Evolutionary conservation across 2,329 filamentous ascomycete genomes (phyloP).

Genomic region (Keithomyces neogunnii): DNA sequence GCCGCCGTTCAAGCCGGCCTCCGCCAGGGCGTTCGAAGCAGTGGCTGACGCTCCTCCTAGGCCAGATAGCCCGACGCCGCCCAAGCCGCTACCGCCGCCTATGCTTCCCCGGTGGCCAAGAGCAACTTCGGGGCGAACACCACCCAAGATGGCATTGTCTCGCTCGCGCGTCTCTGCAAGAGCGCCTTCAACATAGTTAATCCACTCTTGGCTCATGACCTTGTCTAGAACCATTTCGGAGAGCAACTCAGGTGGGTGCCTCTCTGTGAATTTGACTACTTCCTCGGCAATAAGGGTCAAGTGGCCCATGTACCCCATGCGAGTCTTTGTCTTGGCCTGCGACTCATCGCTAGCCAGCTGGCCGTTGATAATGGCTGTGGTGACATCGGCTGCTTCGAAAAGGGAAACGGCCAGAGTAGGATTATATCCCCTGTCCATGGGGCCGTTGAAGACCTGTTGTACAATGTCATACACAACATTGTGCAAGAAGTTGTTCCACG

Average conservation of each 20-base stretch:
- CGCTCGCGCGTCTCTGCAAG: conserved; percentile 89
- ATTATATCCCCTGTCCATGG: conserved; percentile 94
- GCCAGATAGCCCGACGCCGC: conserved; percentile 39
- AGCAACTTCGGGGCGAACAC: conserved; percentile 84
- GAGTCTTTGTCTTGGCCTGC: conserved; percentile 74
- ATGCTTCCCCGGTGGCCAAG: conserved; percentile 67
- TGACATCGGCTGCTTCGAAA: conserved; percentile 85
- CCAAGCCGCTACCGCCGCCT: conserved; percentile 36
- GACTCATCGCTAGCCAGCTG: conserved; percentile 81
- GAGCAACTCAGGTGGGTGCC: conserved; percentile 80
- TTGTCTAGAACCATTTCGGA: conserved; percentile 78
- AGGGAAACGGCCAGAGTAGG: conserved; percentile 82
- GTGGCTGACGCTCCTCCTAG: conserved; percentile 27
- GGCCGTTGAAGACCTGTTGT: conserved; percentile 97
- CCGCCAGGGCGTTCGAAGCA: conserved; percentile 64
- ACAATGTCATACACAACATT: conserved; percentile 99
- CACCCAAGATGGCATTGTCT: conserved; percentile 96
- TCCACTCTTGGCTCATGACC: conserved; percentile 85
- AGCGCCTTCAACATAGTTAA: conserved; percentile 88
- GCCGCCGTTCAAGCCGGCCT: conserved; percentile 70
- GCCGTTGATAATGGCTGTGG: conserved; percentile 83
- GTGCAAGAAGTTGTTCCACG: conserved; percentile 99
- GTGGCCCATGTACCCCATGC: conserved; percentile 97
- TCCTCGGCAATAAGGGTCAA: conserved; percentile 95
- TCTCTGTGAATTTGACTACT: conserved; percentile 95